Base-by-base conservation (phyloP, 805 yeast genomes). In the Metschnikowia orientalis region DNA sequence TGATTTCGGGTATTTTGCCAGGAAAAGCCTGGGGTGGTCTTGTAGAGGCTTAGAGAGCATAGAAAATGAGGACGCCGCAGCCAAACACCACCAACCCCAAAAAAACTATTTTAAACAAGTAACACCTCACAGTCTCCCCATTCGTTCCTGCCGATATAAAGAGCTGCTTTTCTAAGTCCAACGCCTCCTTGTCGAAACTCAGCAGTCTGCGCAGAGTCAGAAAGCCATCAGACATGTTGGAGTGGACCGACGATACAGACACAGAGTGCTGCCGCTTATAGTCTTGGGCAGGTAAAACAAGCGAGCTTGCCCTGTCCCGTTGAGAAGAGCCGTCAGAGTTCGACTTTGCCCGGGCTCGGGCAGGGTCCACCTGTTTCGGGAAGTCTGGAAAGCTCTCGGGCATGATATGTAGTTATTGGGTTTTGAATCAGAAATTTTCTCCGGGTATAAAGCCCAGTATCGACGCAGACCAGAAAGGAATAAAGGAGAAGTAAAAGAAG, bases 91-190 rank as follows among this genome's bases (percentile, higher is more conserved):
- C 49, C 3, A 35, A 20, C 38, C 51, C 44, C 27, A 63, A 51
- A 14, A 62, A 44, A 3, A 53, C 8, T 18, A 61, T 36, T 42
- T 63, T 63, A 21, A 54, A 37, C 16, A 61, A 41, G 36, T 59
- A 62, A 21, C 59, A 51, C 25, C 46, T 44, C 12, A 63, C 63
- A 28, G 56, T 44, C 26, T 61, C 63, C 22, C 56, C 47, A 22
- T 47, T 56, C 11, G 67, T 66, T 8, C 68, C 68, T 4, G 68
- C 68, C 15, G 61, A 57, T 9, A 52, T 39, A 15, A 58, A 60
- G 23, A 61, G 36, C 44, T 61, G 68, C 26, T 59, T 57, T 35
- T 63, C 69, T 37, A 63, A 47, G 29, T 63, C 69, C 2, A 53
- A 44, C 13, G 56, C 56, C 34, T 58, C 61, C 39, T 45, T 25